phyloP scores from a whole-genome alignment of 257 asterid species.

The Nicotiana undulata region DNA sequence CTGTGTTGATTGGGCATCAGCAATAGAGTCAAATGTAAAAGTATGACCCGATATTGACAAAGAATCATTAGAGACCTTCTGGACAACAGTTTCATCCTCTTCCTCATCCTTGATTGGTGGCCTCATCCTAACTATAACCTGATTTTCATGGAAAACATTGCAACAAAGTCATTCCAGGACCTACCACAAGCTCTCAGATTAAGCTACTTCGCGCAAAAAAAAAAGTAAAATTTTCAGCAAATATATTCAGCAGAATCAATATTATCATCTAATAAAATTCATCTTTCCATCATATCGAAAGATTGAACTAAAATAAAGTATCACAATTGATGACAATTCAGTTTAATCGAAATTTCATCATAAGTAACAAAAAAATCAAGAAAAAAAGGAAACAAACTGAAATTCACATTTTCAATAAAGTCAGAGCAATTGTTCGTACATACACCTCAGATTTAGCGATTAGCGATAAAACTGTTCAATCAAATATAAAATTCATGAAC shows the following conservation, averaged over 20 bases:
- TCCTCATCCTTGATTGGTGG: slow-evolving; percentile 78
- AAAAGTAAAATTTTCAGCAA: no score
- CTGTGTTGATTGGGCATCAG: slow-evolving; percentile 77
- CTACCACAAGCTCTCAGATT: slow-evolving; percentile 5
- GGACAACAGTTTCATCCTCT: slow-evolving; percentile 60
- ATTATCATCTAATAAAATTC: background rate
- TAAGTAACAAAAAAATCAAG: no score
- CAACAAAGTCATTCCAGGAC: background rate
- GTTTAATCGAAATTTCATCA: no score
- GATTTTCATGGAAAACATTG: slow-evolving; percentile 4
- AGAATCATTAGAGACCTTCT: slow-evolving; percentile 60
- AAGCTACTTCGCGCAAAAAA: background rate
- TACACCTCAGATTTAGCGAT: no score
- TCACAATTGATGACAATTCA: no score
- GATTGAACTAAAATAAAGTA: no score
- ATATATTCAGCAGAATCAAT: no score
- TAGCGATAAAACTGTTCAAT: no score
- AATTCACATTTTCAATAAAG: background rate
- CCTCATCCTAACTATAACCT: slow-evolving; percentile 89
- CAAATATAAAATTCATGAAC: no score
- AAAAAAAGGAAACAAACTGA: no score
- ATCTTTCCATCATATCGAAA: background rate
- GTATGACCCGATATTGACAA: slow-evolving; percentile 68
- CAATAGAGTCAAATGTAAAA: slow-evolving; percentile 83
- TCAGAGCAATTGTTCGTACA: no score